Conservation (phyloP, 495 filamentous ascomycete species). For the Peziza echinospora region DNA sequence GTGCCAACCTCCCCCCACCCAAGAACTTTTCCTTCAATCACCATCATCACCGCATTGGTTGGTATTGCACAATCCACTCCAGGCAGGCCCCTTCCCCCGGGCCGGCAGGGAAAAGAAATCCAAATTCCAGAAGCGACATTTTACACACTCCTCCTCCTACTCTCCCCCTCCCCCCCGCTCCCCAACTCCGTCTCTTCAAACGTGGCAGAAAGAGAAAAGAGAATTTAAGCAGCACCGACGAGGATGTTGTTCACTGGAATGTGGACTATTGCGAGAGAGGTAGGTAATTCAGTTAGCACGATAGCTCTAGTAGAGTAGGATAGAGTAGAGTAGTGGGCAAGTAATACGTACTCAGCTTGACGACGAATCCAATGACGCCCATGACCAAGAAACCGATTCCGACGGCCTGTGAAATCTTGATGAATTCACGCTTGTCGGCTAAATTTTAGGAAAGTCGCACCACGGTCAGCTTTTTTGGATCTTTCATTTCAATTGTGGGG, state of each 20-base stretch:
- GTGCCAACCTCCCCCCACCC: no score
- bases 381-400: slow-evolving; percentile 80
- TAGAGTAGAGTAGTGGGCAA: slow-evolving; percentile 2
- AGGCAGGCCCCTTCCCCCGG: no score
- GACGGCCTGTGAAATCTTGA: slow-evolving; percentile 89
- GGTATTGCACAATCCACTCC: no score
- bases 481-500: no score
- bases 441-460: no score
- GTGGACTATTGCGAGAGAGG: slow-evolving; percentile 36
- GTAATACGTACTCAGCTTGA: slow-evolving; percentile 60
- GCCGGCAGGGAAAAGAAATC: no score
- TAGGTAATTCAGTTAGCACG: slow-evolving; percentile 4
- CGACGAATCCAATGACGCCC: slow-evolving; percentile 71
- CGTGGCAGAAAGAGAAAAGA: background rate
- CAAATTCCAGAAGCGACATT: no score
- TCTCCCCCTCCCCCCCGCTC: background rate
- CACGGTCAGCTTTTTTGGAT: background rate
- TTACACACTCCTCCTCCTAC: no score
- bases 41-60: no score
- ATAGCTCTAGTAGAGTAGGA: slow-evolving; percentile 1
- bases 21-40: no score
- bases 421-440: slow-evolving; percentile 72
- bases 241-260: slow-evolving; percentile 72
- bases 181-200: background rate
- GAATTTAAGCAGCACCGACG: slow-evolving; percentile 21